A percentile compares a stretch with the other conserved stretches of the same genome.
Conservation (phyloP, 2,329 filamentous ascomycete genomes). For the Achaetomium macrosporum region DNA sequence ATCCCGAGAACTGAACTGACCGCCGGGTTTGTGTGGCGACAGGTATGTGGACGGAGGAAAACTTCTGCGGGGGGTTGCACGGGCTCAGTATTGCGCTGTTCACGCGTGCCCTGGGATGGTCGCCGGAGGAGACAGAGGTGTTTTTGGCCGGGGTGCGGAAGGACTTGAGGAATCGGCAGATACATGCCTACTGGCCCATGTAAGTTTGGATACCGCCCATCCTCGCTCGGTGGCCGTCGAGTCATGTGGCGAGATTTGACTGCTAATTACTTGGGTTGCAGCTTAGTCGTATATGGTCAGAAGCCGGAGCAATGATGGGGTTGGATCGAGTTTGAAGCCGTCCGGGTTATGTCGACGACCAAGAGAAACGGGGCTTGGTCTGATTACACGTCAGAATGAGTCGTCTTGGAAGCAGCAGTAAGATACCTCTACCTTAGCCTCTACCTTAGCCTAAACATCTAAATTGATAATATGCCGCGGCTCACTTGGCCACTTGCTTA, state of each 20-base stretch:
- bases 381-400: too few species aligned
- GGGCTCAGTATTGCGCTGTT: constrained; percentile 27
- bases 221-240: too few species aligned
- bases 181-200: constrained; percentile 20
- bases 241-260: too few species aligned
- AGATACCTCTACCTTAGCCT: too few species aligned
- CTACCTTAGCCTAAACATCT: too few species aligned
- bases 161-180: constrained; percentile 13
- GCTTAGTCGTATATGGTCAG: constrained; percentile 7
- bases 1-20: too few species aligned
- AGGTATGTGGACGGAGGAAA: constrained; percentile 27
- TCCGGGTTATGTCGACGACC: too few species aligned
- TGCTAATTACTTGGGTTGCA: neutral
- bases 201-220: neutral
- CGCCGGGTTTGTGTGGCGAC: neutral
- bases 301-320: constrained; percentile 5
- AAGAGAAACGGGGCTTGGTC: too few species aligned
- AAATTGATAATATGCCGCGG: too few species aligned
- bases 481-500: too few species aligned
- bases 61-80: constrained; percentile 27
- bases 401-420: too few species aligned
- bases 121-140: constrained; percentile 22
- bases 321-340: too few species aligned
- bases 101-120: constrained; percentile 25
- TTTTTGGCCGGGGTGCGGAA: constrained; percentile 16